Base-by-base conservation (phyloP, 1,139 yeast genomes). In the Candida sp. region DNA sequence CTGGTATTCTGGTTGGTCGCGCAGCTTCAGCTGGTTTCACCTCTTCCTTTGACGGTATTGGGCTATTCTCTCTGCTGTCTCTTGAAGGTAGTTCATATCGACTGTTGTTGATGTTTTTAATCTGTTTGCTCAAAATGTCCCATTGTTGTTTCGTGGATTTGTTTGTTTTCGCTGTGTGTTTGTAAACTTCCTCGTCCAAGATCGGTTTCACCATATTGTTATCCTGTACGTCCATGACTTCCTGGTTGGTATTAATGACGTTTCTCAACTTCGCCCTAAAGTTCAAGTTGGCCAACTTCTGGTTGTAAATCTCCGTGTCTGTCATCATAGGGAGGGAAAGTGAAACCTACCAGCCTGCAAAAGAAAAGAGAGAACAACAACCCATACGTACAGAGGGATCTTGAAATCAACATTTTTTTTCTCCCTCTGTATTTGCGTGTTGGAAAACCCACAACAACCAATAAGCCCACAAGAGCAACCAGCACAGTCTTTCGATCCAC, bases 181-280 rank as follows among this genome's bases (percentile, higher is more conserved):
- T 11, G 28, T 43, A 34, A n/a, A 33, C 7, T 43, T 12, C 40
- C n/a, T 43, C 41, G 28, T 35, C 38, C 17, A 43, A 12, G 34
- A 43, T 26, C 26, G 46, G 46, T 34, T 27, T 34, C 23, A 43
- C 30, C 26, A 43, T 43, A 22, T 27, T 43, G 17, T 43, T 35
- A 27, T 43, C 46, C 17, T 34, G 33, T 7, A 27, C 40, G 8
- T 43, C 46, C 28, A 43, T 23, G 5, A 32, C 46, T 23, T 43
- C 40, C 27, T 43, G 31, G 25, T 35, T 43, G 8, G 26, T 26
- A 8, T 12, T 26, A n/a, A 26, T 26, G 3, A 27, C 40, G 7
- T n/a, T 7, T 25, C 32, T 32, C 5, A 43, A 27, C 30, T 43
- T 43, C 9, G 34, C 41, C 33, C 46, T 33, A 17, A 43, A 35